A percentile compares a stretch with the other conserved stretches of the same genome.
Conservation (phyloP, 2,329 filamentous ascomycete genomes). For the Neoscytalidium dimidiatum region DNA sequence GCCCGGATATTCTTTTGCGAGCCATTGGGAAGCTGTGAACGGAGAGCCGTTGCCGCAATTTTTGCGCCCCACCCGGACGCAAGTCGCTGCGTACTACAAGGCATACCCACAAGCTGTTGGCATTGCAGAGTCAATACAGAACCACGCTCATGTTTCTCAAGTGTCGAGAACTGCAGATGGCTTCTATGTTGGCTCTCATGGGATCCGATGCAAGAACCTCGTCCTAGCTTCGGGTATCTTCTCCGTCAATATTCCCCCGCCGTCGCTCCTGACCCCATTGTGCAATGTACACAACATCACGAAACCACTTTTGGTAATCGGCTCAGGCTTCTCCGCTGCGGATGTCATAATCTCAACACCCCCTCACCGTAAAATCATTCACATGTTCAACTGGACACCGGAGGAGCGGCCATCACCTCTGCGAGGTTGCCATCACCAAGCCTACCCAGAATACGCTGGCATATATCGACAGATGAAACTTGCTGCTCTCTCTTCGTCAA, state of each 20-base stretch:
- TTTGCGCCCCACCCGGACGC: slow-evolving; percentile 55
- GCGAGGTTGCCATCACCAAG: slow-evolving; percentile 60
- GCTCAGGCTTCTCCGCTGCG: slow-evolving; percentile 64
- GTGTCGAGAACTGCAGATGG: slow-evolving; percentile 49
- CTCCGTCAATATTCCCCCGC: slow-evolving; percentile 54
- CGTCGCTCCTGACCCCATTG: slow-evolving; percentile 51
- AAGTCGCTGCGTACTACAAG: slow-evolving; percentile 58
- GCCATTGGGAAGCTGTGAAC: slow-evolving; percentile 49
- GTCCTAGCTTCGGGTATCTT: slow-evolving; percentile 63
- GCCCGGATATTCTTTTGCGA: slow-evolving; percentile 59
- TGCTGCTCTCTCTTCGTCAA: slow-evolving; percentile 36
- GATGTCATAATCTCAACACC: slow-evolving; percentile 60
- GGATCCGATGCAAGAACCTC: slow-evolving; percentile 56
- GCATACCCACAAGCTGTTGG: slow-evolving; percentile 56
- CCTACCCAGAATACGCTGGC: slow-evolving; percentile 63
- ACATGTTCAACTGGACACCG: slow-evolving; percentile 63
- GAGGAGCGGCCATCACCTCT: slow-evolving; percentile 58
- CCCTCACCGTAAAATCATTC: slow-evolving; percentile 55
- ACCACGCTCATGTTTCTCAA: slow-evolving; percentile 42
- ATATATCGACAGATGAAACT: slow-evolving; percentile 63
- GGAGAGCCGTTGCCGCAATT: slow-evolving; percentile 51
- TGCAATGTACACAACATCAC: slow-evolving; percentile 28
- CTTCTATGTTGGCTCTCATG: slow-evolving; percentile 54
- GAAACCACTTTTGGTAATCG: slow-evolving; percentile 56
- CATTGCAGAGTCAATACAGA: slow-evolving; percentile 51